Base-by-base conservation (phyloP, 2,329 filamentous ascomycete genomes). In the Alternaria viburni region DNA sequence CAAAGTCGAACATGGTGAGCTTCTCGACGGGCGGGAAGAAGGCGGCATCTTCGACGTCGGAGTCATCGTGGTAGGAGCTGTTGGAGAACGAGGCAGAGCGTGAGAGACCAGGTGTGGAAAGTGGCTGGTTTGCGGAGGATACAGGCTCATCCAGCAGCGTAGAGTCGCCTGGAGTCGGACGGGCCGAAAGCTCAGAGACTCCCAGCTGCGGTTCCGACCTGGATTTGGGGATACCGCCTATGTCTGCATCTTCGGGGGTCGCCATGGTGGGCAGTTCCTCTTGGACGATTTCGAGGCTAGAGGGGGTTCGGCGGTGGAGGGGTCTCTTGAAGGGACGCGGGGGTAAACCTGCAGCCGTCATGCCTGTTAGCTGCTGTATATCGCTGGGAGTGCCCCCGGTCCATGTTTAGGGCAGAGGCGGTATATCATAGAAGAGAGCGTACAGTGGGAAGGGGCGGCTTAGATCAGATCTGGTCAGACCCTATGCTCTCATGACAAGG, bases 1-100 rank as follows among this genome's bases (percentile, higher is more conserved):
- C 87, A 52, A 99, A 86, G 77, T 99, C 96, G 73, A 99, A 93
- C 61, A 98, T 89, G 43, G 92, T 94, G 57, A 99, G 85, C 55
- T 93, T 91, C 79, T 99, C 96, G 23, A 97, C 84, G 1, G 95
- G 94, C 10, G 94, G 93, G 66, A 96, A 91, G 21, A 79, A 78
- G 63, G 77, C 69, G 28, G 69, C 70, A 41, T 79, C 74, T 64
- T 97, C 93, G 87, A 92, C 73, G 66, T 97, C 93, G 87, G 92
- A 96, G 43, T 83, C 93, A 72, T 96, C 92, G 61, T 96, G 92
- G 74, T 93, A 93, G n/a, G 90, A 93, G 80, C 90, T 93, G 52
- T 88, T 90, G n/a, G 92, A 93, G 79, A 93, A 93, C 15, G 93
- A 97, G 15, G 87, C 86, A 59, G 91, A 91, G 62, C 93, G 88